Percentiles rank a stretch among this genome's conserved stretches.
Evolutionary conservation across 768 basidiomycete species (phyloP).

Genomic region (Mycena albidolilacea): DNA sequence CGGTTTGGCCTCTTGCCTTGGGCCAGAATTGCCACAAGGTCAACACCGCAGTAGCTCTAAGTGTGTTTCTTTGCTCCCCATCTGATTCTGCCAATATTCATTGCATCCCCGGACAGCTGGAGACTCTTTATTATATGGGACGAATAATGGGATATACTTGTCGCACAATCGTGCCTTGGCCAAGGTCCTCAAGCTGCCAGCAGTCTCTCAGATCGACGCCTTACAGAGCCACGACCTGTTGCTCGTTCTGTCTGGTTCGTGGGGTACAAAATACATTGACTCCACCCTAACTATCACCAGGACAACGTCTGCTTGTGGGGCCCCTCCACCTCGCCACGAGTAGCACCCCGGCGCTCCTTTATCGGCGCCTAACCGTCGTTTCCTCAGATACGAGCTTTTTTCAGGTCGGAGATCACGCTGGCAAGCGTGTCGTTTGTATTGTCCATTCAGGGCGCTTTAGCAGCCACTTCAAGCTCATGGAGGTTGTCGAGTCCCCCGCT

Average conservation of each 20-base stretch:
- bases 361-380: constrained; percentile 18
- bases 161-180: constrained; percentile 15
- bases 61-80: constrained; percentile 17
- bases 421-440: constrained; percentile 34
- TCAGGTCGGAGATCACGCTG: constrained; percentile 29
- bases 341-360: constrained; percentile 9
- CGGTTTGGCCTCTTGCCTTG: constrained; percentile 28
- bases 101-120: constrained; percentile 1
- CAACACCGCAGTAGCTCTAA: constrained; percentile 30
- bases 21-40: constrained; percentile 27
- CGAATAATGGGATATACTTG: constrained; percentile 32
- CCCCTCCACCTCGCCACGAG: constrained; percentile 32
- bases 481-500: not conserved
- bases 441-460: constrained; percentile 32
- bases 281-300: not conserved
- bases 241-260: constrained; percentile 34
- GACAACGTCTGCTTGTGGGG: constrained; percentile 24
- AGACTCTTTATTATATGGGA: constrained; percentile 28
- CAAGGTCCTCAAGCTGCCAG: constrained; percentile 33
- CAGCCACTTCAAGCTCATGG: constrained; percentile 37
- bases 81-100: not conserved
- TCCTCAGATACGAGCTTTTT: constrained; percentile 36
- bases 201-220: constrained; percentile 38
- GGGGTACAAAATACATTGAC: not conserved
- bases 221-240: constrained; percentile 28